Conservation (phyloP, 2,329 filamentous ascomycete genomes). For the Huntiella decipiens region DNA sequence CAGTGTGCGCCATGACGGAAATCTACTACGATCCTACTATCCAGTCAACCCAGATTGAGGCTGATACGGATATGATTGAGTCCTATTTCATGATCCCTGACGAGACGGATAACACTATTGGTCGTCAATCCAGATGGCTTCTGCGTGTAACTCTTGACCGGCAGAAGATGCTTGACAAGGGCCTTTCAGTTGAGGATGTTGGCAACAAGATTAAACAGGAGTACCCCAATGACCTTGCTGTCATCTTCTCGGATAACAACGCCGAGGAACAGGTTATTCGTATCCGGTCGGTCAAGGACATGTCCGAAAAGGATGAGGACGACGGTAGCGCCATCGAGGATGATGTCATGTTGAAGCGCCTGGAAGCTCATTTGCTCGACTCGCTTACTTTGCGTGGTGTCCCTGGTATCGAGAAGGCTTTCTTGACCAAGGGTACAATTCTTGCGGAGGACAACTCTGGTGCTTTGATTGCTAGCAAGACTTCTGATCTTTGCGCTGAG, state of each 20-base stretch:
- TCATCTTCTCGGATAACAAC: slow-evolving; percentile 97
- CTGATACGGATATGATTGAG: slow-evolving; percentile 46
- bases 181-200: slow-evolving; percentile 77
- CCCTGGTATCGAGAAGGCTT: slow-evolving; percentile 70
- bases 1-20: slow-evolving; percentile 79
- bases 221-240: slow-evolving; percentile 66
- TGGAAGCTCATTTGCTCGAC: slow-evolving; percentile 81
- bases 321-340: slow-evolving; percentile 59
- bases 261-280: slow-evolving; percentile 89
- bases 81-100: slow-evolving; percentile 56
- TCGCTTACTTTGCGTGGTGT: slow-evolving; percentile 84
- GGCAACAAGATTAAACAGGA: slow-evolving; percentile 76
- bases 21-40: slow-evolving; percentile 96
- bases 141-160: slow-evolving; percentile 84
- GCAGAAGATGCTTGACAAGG: slow-evolving; percentile 89
- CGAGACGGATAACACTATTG: slow-evolving; percentile 46
- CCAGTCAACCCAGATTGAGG: slow-evolving; percentile 64
- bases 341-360: slow-evolving; percentile 78
- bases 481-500: slow-evolving; percentile 60
- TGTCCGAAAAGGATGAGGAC: slow-evolving; percentile 54
- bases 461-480: slow-evolving; percentile 53
- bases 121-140: slow-evolving; percentile 83
- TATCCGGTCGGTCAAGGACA: slow-evolving; percentile 57
- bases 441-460: slow-evolving; percentile 52
- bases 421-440: slow-evolving; percentile 65